Evolutionary conservation across 2,329 filamentous ascomycete genomes (phyloP), one percentile per base, ranked within the genome.

Genomic region (Eurotiales sp.): DNA sequence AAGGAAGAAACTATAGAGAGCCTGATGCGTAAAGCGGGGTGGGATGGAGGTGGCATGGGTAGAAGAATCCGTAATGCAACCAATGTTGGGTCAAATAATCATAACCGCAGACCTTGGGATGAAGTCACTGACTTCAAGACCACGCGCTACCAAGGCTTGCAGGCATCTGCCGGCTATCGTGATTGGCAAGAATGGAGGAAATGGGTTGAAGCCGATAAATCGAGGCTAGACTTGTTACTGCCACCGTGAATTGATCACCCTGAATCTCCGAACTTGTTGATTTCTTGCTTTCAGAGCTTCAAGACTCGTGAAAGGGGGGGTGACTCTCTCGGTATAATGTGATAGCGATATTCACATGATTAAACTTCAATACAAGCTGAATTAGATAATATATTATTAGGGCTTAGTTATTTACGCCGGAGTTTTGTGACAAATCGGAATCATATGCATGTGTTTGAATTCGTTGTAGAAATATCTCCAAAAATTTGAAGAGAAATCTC

Each of bases 21-120:
- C 70, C 73, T 97, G 64, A 93, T 96, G 86, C 80, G 89, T 54
- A 99, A 99, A 77, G 91, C 91, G 0, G 93, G 93, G 1, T 99
- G 91, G 91, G 80, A 79, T 52, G 90, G 61, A 5, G 59, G 67
- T 10, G 64, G 66, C 41, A 57, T 68, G 36, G 62, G 69, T 8
- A 65, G 69, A 50, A 62, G 69, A 46, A 58, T 75, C 11, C 58
- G 72, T 1, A 61, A 71, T 44, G 67, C 79, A 32, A 58, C 54
- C 48, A 50, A 32, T 43, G 14, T 23, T 32, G 25, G 12, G 34
- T 37, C 34, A 10, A 37, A 7, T 17, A 37, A 57, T 22, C 53
- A 25, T 15, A 52, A 58, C 5, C 50, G 57, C 48, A 65, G 61
- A 30, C 68, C 81, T 36, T 97, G 91, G 92, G 80, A 80, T 58